Conservation (phyloP, 2,329 filamentous ascomycete species). For the Nemania sp. region DNA sequence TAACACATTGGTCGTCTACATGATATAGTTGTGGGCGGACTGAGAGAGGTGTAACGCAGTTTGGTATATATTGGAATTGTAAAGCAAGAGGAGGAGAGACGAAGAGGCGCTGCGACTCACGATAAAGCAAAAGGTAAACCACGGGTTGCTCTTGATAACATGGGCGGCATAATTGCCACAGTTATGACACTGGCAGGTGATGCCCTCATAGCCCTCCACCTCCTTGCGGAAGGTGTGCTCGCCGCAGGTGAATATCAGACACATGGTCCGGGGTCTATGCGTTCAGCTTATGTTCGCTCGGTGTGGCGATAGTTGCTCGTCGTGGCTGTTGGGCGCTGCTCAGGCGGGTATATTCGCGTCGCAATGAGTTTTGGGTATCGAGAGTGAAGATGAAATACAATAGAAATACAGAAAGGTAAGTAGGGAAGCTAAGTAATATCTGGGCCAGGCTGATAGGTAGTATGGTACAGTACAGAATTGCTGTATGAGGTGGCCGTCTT, state of each 20-base stretch:
- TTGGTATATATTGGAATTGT: neutral
- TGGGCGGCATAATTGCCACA: conserved; percentile 67
- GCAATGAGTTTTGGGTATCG: neutral
- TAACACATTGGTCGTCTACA: neutral
- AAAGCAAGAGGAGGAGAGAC: neutral
- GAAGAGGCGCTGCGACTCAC: conserved; percentile 49
- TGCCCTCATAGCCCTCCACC: conserved; percentile 63
- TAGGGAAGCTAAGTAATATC: neutral
- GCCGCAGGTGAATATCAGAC: conserved; percentile 65
- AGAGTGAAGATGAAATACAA: neutral
- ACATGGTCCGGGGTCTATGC: conserved; percentile 50
- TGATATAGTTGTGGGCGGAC: neutral
- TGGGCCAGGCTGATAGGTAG: neutral
- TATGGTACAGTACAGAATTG: neutral
- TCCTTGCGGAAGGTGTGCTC: conserved; percentile 65
- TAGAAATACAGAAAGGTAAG: too few relatives aligned
- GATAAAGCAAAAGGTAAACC: conserved; percentile 82
- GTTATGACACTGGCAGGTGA: conserved; percentile 67
- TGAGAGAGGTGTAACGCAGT: neutral
- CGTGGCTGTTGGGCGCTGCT: neutral
- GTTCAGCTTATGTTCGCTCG: conserved; percentile 5
- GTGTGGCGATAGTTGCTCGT: neutral
- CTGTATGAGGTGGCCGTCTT: conserved; percentile 1
- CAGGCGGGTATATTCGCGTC: neutral
- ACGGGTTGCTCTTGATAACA: conserved; percentile 67